Base-by-base conservation (phyloP, 805 yeast genomes). In the Saturnispora zaruensis region DNA sequence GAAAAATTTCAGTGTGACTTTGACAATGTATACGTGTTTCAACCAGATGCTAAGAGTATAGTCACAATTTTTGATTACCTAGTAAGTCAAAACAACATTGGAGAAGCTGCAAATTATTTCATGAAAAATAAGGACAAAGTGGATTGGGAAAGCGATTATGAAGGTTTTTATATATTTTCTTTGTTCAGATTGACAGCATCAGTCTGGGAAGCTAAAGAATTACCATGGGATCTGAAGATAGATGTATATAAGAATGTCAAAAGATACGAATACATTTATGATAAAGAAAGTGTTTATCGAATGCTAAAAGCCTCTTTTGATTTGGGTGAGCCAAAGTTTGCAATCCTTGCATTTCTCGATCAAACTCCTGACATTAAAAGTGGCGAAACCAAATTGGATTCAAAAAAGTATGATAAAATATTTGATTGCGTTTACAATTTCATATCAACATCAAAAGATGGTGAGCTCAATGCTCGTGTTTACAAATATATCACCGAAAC, bases 401-500 rank as follows among this genome's bases (percentile, higher is more conserved):
- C 55, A 20, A 44, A 48, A 4, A 53, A 53, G 21, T 63, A 59
- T 45, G 38, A 44, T 23, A 37, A 51, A 13, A 50, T 58, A 2
- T 61, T 59, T 51, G 56, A 57, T 16, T 46, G 49, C 25, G 43
- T 53, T 18, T 54, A 54, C 28, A 51, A 52, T 8, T 51, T 46
- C 16, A 20, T 54, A 2, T 41, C 41, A 14, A 37, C 37, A 1
- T 46, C 51, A 5, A 43, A 37, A 9, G 55, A 49, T 44, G 48
- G 44, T 6, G 51, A 50, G 51, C 75, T 79, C 0, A 82, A 84
- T 54, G 74, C 79, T 83, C 72, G 72, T 6, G 64, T 84, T 5
- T 84, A 80, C 55, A 78, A 78, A 4, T 77, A 75, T 48, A 58
- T 84, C 42, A 76, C 77, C 57, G 68, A 73, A 55, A 73, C 76